Evolutionary conservation across 169 alveolate species (phyloP).

Genomic region (Plasmodium sp.): DNA sequence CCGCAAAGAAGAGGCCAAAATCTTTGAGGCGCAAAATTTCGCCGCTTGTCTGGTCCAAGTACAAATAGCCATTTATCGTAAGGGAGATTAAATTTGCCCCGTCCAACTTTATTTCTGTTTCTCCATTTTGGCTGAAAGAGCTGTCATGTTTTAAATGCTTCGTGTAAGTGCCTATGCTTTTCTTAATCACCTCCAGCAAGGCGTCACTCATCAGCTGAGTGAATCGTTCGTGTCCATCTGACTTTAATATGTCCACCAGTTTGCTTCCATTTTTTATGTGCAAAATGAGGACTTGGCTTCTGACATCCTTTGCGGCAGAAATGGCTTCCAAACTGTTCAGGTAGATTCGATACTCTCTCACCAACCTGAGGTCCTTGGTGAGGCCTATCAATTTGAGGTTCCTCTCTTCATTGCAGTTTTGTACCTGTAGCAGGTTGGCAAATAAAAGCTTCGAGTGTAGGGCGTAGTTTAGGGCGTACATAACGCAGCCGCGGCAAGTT

Average conservation of each 20-base stretch:
- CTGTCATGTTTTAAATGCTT: slow-evolving; percentile 16
- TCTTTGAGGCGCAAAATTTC: slow-evolving; percentile 3
- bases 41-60: not conserved
- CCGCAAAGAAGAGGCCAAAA: slow-evolving; percentile 54
- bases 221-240: not conserved
- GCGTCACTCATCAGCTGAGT: slow-evolving; percentile 5
- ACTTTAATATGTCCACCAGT: slow-evolving; percentile 19
- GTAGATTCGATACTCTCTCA: slow-evolving; percentile 47
- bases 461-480: slow-evolving; percentile 49
- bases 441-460: slow-evolving; percentile 17
- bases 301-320: slow-evolving; percentile 13
- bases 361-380: not conserved
- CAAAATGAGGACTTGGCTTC: slow-evolving; percentile 36
- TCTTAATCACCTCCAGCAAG: slow-evolving; percentile 18
- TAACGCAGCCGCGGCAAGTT: slow-evolving; percentile 20
- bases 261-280: slow-evolving; percentile 13
- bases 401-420: slow-evolving; percentile 12
- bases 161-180: not conserved
- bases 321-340: slow-evolving; percentile 5
- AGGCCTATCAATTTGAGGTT: slow-evolving; percentile 6
- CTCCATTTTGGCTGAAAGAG: not conserved
- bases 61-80: slow-evolving; percentile 54
- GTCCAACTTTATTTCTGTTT: not conserved
- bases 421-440: not conserved
- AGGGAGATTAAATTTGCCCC: not conserved